Evolutionary conservation across 176 grass and related monocot genomes (phyloP).

Genomic region (Oryza officinalis): DNA sequence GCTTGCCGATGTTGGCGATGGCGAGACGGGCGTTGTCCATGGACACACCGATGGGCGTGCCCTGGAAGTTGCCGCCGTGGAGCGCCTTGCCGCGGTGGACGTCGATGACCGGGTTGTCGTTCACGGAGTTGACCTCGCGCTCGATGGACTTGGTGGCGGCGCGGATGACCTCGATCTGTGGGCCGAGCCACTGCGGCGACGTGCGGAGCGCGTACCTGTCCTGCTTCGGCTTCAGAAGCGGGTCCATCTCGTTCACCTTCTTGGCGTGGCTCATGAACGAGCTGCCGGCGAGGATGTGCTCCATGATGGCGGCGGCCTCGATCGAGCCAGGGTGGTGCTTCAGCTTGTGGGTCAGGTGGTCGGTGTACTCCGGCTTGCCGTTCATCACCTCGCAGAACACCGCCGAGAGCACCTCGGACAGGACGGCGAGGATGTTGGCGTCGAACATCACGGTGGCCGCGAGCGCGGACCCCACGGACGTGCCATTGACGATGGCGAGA

Average conservation of each 20-base stretch:
- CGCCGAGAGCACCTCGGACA: slow-evolving; percentile 76
- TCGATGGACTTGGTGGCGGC: slow-evolving; percentile 91
- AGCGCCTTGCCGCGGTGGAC: slow-evolving; percentile 81
- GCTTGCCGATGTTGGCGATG: slow-evolving; percentile 87
- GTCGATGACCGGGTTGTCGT: slow-evolving; percentile 96
- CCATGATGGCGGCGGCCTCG: slow-evolving; percentile 95
- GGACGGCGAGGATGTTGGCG: slow-evolving; percentile 70
- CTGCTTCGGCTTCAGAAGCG: slow-evolving; percentile 84
- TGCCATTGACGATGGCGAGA: slow-evolving; percentile 91
- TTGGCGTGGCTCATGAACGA: slow-evolving; percentile 78
- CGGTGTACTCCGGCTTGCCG: slow-evolving; percentile 88
- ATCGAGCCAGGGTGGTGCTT: slow-evolving; percentile 97
- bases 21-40: slow-evolving; percentile 97
- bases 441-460: slow-evolving; percentile 82
- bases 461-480: slow-evolving; percentile 78
- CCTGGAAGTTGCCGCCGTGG: slow-evolving; percentile 95
- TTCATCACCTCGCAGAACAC: slow-evolving; percentile 97
- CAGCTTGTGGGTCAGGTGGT: slow-evolving; percentile 94
- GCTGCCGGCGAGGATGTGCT: slow-evolving; percentile 85
- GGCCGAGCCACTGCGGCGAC: slow-evolving; percentile 95
- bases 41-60: slow-evolving; percentile 90
- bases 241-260: slow-evolving; percentile 80
- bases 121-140: slow-evolving; percentile 97
- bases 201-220: slow-evolving; percentile 96
- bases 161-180: slow-evolving; percentile 90